These are phyloP conservation scores for Debaryomycetaceae sp. DNA, from an alignment of 1,139 yeast genomes.

Conservation along the genomic window DNA sequence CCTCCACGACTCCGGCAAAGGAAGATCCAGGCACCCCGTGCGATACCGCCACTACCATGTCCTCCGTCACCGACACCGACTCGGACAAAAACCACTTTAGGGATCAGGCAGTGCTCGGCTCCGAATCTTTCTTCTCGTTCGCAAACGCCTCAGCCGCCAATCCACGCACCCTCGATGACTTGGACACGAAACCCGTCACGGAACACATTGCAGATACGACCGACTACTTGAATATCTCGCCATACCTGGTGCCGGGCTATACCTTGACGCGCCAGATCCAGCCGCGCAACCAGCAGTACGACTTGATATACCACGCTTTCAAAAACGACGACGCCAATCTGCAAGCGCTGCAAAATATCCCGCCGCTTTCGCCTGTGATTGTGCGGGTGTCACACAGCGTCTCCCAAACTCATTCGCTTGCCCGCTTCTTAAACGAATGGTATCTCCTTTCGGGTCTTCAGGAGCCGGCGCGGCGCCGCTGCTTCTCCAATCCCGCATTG, in stretches of 20 bases:
- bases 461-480: slow-evolving; percentile 9
- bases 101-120: slow-evolving; percentile 6
- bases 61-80: background rate
- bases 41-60: background rate
- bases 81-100: slow-evolving; percentile 2
- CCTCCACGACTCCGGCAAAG: slow-evolving; percentile 1
- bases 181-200: background rate
- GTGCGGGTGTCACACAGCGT: slow-evolving; percentile 18
- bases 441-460: slow-evolving; percentile 18
- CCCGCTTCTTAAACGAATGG: slow-evolving; percentile 26
- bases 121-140: slow-evolving; percentile 17
- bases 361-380: slow-evolving; percentile 8
- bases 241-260: slow-evolving; percentile 15
- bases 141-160: slow-evolving; percentile 16
- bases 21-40: slow-evolving; percentile 1
- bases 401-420: slow-evolving; percentile 10
- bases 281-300: slow-evolving; percentile 7
- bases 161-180: slow-evolving; percentile 9
- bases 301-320: slow-evolving; percentile 11
- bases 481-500: slow-evolving; percentile 11
- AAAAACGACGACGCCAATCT: slow-evolving; percentile 1
- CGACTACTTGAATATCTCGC: slow-evolving; percentile 9
- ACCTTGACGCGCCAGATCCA: slow-evolving; percentile 11
- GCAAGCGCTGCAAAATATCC: background rate
- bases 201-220: slow-evolving; percentile 1